Evolutionary conservation across 257 asterid species (phyloP), one percentile per base, ranked within the genome.

Genomic region (Ballota nigra): DNA sequence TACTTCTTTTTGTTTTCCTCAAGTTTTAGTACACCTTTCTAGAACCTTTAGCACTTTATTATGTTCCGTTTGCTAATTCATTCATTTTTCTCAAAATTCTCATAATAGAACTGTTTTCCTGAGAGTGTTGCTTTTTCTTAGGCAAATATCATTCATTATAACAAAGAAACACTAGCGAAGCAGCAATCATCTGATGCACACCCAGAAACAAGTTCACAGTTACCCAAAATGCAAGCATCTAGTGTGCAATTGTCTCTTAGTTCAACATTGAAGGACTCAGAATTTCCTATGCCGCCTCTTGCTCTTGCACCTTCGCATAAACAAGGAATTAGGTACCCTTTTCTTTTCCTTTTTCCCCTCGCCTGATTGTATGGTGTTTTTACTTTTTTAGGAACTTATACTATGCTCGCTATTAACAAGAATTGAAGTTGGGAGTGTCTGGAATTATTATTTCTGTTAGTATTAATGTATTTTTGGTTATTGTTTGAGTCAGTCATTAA

Each of bases 281-380:
- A 91, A 70, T 81, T 91, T 80, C 97, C 99, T 61, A 86, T 91
- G 99, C 99, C 97, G 24, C 97, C 99, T 74, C 85, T 84, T 70
- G 88, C 95, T 71, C 97, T 94, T 70, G 88, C 92, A 65, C 96
- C 99, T 77, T 74, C 87, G 68, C 85, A 52, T 49, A 87, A 82
- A 69, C 84, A 72, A 15, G 90, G 80, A 74, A 84, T 88, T 77
- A 89, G 96, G 99, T 94, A 82, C 7, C 16, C 73, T 72, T 77
- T 16, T 65, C 66, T 41, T 45, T 15, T 52, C 56, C 12, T 75
- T 57, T 74, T 40, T 13, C 10, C 16, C 56, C 56, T 4, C 56
- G 1, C 31, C 31, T 28, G 31, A 28, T 28, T 29, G 34, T n/a
- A n/a, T n/a, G n/a, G n/a, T n/a, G 34, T 29, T 4, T 29, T 29